phyloP scores from a whole-genome alignment of 2,329 filamentous ascomycete species.

The Pleurostoma richardsiae region DNA sequence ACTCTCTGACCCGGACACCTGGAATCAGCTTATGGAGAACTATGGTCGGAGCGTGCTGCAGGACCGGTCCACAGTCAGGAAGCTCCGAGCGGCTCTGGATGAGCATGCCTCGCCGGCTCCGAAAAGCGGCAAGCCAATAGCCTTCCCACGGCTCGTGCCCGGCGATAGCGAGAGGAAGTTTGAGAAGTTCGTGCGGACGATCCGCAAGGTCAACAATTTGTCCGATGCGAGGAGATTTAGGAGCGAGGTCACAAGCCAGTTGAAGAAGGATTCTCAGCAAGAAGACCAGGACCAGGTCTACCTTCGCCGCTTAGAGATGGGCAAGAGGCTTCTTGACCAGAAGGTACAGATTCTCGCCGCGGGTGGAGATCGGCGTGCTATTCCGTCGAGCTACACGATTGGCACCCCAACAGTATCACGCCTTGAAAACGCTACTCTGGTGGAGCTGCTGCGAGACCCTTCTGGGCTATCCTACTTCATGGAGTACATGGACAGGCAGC shows the following conservation, averaged over 20 bases:
- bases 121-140: conserved; percentile 55
- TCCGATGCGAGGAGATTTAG: conserved; percentile 90
- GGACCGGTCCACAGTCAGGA: conserved; percentile 90
- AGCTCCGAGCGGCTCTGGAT: conserved; percentile 85
- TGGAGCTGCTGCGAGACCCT: conserved; percentile 83
- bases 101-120: conserved; percentile 85
- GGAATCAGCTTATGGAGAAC: conserved; percentile 94
- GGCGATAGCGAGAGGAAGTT: conserved; percentile 89
- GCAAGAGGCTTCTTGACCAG: conserved; percentile 84
- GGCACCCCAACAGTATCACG: conserved; percentile 44
- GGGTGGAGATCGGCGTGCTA: conserved; percentile 46
- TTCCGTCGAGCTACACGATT: conserved; percentile 17
- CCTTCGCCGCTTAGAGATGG: conserved; percentile 83
- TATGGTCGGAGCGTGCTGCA: conserved; percentile 83
- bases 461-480: conserved; percentile 96
- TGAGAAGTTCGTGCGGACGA: conserved; percentile 87
- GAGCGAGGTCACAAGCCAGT: conserved; percentile 85
- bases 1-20: conserved; percentile 88
- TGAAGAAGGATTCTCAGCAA: conserved; percentile 76
- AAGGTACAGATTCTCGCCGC: conserved; percentile 77
- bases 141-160: conserved; percentile 74
- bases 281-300: conserved; percentile 83
- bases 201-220: conserved; percentile 82
- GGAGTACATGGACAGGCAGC: conserved; percentile 97
- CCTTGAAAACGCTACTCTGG: conserved; percentile 70